phyloP scores from a whole-genome alignment of 106 monocot genomes.

The Platanthera guangdongensis region DNA sequence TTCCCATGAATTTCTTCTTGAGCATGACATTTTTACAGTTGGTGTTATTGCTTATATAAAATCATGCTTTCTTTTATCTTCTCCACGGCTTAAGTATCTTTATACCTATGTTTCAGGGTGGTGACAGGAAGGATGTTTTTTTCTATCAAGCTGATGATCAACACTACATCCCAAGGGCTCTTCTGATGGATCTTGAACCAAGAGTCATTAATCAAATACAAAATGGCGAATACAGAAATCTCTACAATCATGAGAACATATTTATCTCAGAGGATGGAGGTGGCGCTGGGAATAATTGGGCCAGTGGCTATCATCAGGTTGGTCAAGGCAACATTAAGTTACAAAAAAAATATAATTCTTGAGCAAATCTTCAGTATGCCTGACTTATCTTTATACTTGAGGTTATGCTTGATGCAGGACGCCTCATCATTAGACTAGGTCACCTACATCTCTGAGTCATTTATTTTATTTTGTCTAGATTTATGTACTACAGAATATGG shows the following conservation, averaged over 20 bases:
- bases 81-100: not conserved
- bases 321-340: slow-evolving; percentile 2
- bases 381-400: not conserved
- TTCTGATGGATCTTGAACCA: slow-evolving; percentile 93
- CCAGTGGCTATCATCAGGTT: slow-evolving; percentile 97
- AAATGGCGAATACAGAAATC: slow-evolving; percentile 91
- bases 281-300: slow-evolving; percentile 99
- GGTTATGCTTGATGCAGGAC: no score
- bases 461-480: no score
- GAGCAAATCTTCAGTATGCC: not conserved
- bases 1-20: not conserved
- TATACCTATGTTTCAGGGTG: slow-evolving; percentile 46
- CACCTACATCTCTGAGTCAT: no score
- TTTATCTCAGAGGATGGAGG: slow-evolving; percentile 90
- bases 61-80: not conserved
- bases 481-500: no score
- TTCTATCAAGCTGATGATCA: slow-evolving; percentile 99
- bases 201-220: slow-evolving; percentile 97
- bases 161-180: slow-evolving; percentile 93
- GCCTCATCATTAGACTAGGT: no score
- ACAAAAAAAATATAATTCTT: not conserved
- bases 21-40: not conserved
- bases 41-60: not conserved
- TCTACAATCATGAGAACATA: slow-evolving; percentile 98
- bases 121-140: slow-evolving; percentile 98